phyloP scores from a whole-genome alignment of 768 basidiomycete genomes.

The Lactarius sanguifluus region DNA sequence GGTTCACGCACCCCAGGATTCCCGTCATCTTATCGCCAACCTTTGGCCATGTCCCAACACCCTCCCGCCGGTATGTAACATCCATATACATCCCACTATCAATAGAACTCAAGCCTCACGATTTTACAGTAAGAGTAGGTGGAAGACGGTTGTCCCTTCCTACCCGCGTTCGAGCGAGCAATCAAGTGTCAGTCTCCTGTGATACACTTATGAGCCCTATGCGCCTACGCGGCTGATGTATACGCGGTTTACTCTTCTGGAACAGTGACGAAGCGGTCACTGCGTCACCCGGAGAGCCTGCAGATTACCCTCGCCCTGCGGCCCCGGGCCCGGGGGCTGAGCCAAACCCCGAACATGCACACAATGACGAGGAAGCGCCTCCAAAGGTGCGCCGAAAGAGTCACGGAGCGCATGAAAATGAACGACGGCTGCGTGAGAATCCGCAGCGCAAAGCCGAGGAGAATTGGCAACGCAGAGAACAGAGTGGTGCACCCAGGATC shows the following conservation, averaged over 20 bases:
- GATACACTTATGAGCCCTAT: neutral
- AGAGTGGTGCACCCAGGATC: constrained; percentile 32
- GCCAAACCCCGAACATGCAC: constrained; percentile 13
- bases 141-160: constrained; percentile 30
- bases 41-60: constrained; percentile 23
- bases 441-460: constrained; percentile 26
- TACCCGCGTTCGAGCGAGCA: constrained; percentile 17
- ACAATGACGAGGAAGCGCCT: constrained; percentile 24
- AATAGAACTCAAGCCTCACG: neutral
- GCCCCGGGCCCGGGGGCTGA: constrained; percentile 20
- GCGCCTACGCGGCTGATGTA: neutral
- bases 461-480: constrained; percentile 27
- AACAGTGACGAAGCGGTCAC: constrained; percentile 17
- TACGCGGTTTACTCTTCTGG: neutral
- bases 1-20: neutral
- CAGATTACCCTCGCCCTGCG: constrained; percentile 29
- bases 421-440: constrained; percentile 28
- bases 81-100: neutral
- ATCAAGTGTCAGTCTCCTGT: constrained; percentile 20
- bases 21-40: neutral
- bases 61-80: constrained; percentile 26
- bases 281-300: constrained; percentile 26
- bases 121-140: constrained; percentile 26
- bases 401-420: constrained; percentile 25
- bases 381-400: constrained; percentile 26